A percentile compares a stretch with the other conserved stretches of the same genome.
phyloP scores from a whole-genome alignment of 148 eudicot species.

The Drosera capensis region DNA sequence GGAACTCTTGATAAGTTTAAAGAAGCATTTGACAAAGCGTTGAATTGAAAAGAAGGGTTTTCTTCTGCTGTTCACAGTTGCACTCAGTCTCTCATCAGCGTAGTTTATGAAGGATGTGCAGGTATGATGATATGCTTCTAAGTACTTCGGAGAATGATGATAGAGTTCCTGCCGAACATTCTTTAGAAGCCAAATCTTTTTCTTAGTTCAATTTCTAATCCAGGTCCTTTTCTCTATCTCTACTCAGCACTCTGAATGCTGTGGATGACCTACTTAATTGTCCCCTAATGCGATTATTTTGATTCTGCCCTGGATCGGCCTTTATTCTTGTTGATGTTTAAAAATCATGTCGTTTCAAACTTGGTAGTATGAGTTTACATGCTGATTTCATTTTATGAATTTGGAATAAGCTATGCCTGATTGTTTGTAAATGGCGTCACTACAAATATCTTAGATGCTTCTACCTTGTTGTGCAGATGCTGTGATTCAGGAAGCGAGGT shows the following conservation, averaged over 20 bases:
- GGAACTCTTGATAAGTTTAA: slow-evolving; percentile 65
- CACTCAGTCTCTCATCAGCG: slow-evolving; percentile 27
- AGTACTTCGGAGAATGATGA: not conserved
- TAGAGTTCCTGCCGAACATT: not conserved
- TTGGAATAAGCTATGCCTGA: not conserved
- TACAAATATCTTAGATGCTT: not conserved
- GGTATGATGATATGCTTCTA: slow-evolving; percentile 24
- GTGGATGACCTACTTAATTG: no score
- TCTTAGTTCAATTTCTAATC: not conserved
- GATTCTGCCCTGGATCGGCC: no score
- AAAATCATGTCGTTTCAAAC: no score
- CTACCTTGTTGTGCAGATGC: slow-evolving; percentile 34
- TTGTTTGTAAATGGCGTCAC: not conserved
- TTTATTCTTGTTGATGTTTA: no score
- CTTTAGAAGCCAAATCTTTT: not conserved
- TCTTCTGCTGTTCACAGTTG: slow-evolving; percentile 49
- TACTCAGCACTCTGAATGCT: no score
- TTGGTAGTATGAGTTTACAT: no score
- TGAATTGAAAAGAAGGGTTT: slow-evolving; percentile 60
- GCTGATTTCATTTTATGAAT: no score
- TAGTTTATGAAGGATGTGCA: slow-evolving; percentile 62
- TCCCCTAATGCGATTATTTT: no score
- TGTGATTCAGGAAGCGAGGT: slow-evolving; percentile 52
- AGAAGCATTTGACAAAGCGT: slow-evolving; percentile 60
- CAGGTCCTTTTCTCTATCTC: not conserved